Evolutionary conservation across 495 filamentous ascomycete genomes (phyloP), one percentile per base, ranked within the genome.

Genomic region (Neurospora cerealis): DNA sequence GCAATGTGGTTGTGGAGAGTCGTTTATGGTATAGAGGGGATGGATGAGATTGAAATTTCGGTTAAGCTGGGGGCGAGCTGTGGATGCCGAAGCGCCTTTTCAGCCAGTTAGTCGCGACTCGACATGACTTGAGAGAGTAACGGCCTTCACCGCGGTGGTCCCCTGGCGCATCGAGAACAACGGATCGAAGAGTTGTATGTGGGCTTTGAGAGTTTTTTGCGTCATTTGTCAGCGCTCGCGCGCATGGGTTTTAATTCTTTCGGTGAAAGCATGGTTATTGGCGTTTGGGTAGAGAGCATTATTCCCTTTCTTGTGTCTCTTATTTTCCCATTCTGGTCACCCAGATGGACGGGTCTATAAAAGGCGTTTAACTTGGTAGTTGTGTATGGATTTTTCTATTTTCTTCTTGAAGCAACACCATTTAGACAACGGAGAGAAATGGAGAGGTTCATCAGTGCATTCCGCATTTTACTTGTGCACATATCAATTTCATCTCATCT

Each of bases 1-100:
- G 79, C 88, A 96, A 87, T 99, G 96, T 80, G 96, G 96, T 11
- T 99, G 96, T 79, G 96, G 96, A 69, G 96, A 98, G 84, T 97
- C 93, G 13, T 99, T 99, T 80, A 97, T 96, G 89, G 93, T 98
- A 70, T 88, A 79, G 81, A 72, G 36, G 36, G 28, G 54, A 28
- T 37, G 41, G 28, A 37, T 21, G 44, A 19, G 4, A 37, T 13
- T 70, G 24, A 3, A 62, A 66, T 66, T 6, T 34, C 54, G 54
- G 54, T 66, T 66, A 66, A 66, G 28, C 28, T 66, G 5, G 54
- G 54, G 54, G 54, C 7, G 28, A 34, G 54, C 54, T 6, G 54
- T 66, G 54, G 54, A 36, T 19, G 24, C 54, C 54, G 54, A 66
- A 66, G 54, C 28, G 9, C 11, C 54, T 19, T 28, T 28, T 19